phyloP scores from a whole-genome alignment of 2,329 filamentous ascomycete species.

The Botrytis fragariae region DNA sequence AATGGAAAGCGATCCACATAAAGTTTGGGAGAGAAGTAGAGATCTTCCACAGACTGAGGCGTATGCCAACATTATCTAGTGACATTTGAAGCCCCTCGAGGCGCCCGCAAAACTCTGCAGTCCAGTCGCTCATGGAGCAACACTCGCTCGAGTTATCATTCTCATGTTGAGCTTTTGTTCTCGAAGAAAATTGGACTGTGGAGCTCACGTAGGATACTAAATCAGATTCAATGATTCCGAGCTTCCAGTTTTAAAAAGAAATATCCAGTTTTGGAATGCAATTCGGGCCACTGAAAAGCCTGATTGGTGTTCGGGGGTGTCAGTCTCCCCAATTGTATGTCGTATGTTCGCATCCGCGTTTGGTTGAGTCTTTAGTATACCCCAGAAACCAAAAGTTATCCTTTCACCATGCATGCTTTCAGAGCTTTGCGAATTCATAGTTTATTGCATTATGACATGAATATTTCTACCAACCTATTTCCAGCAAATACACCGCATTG shows the following conservation, averaged over 20 bases:
- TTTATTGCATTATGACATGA: background rate
- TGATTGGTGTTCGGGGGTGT: background rate
- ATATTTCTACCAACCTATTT: background rate
- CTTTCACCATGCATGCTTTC: background rate
- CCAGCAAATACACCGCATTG: background rate
- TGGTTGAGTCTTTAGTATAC: background rate
- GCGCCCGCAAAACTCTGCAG: background rate
- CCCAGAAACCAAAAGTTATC: background rate
- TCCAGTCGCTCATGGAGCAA: background rate
- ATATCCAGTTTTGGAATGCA: background rate
- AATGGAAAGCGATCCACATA: slow-evolving; percentile 18
- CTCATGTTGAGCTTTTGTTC: background rate
- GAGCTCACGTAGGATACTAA: background rate
- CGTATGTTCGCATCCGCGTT: background rate
- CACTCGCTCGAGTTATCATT: too few species aligned
- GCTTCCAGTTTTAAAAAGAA: background rate
- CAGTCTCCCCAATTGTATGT: background rate
- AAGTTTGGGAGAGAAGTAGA: slow-evolving; percentile 17
- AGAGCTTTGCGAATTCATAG: too few species aligned
- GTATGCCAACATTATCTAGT: slow-evolving; percentile 11
- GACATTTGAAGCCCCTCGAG: background rate
- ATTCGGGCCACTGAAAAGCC: background rate
- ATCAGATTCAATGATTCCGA: too few species aligned
- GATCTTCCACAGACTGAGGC: slow-evolving; percentile 12
- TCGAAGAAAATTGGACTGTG: background rate